These are phyloP conservation scores for Rhizoclosmatium sp. DNA, from an alignment of 192 early-diverging fungal species.

Conservation along the genomic window DNA sequence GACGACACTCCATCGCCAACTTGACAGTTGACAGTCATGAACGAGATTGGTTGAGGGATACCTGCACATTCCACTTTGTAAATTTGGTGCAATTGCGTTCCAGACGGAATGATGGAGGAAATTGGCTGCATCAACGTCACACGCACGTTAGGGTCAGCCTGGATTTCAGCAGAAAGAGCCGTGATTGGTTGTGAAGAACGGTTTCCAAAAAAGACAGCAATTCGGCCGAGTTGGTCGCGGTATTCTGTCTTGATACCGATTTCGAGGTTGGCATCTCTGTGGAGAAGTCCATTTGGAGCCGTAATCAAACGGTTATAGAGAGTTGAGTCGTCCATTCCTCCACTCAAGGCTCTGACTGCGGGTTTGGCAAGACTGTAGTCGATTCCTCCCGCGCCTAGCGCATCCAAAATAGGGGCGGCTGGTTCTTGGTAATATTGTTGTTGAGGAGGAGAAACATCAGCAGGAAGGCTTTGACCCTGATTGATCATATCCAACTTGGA, in stretches of 20 bases:
- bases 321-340: slow-evolving; percentile 35
- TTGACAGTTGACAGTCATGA: slow-evolving; percentile 73
- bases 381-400: slow-evolving; percentile 44
- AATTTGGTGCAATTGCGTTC: slow-evolving; percentile 82
- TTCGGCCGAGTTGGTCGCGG: slow-evolving; percentile 83
- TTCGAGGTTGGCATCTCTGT: slow-evolving; percentile 88
- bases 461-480: background rate
- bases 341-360: slow-evolving; percentile 28
- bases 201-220: slow-evolving; percentile 94
- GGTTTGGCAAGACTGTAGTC: slow-evolving; percentile 58
- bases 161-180: slow-evolving; percentile 62
- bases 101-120: slow-evolving; percentile 66
- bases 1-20: slow-evolving; percentile 36
- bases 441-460: background rate
- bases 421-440: background rate
- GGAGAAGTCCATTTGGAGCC: slow-evolving; percentile 86
- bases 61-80: slow-evolving; percentile 81
- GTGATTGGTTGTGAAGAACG: slow-evolving; percentile 76
- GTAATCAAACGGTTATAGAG: slow-evolving; percentile 50
- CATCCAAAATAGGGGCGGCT: slow-evolving; percentile 20
- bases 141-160: slow-evolving; percentile 56
- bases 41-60: slow-evolving; percentile 65
- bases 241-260: slow-evolving; percentile 95
- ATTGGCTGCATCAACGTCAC: slow-evolving; percentile 68
- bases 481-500: slow-evolving; percentile 28